phyloP scores from a whole-genome alignment of 768 basidiomycete species.

The Termitomyces sp. region DNA sequence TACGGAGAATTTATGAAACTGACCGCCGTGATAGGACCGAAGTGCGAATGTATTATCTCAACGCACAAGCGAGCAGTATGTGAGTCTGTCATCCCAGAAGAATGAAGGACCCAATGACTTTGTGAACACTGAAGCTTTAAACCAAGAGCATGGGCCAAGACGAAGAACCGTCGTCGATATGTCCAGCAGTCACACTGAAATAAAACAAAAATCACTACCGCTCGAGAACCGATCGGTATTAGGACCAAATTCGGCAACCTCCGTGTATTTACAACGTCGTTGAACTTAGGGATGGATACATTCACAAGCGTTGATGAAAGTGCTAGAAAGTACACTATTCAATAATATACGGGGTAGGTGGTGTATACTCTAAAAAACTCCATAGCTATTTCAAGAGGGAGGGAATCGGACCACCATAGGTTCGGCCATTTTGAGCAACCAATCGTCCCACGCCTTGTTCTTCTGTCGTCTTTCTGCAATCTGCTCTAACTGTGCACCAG shows the following conservation, averaged over 20 bases:
- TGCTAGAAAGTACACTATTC: neutral
- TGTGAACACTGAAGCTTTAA: neutral
- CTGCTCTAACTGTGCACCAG: constrained; percentile 37
- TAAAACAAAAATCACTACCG: neutral
- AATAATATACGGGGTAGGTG: neutral
- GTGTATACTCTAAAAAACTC: neutral
- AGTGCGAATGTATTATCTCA: constrained; percentile 56
- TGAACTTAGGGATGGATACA: neutral
- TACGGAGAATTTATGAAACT: constrained; percentile 21
- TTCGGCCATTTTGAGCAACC: constrained; percentile 30
- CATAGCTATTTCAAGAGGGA: neutral
- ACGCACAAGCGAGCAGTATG: constrained; percentile 54
- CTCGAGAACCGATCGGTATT: neutral
- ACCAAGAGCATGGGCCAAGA: neutral
- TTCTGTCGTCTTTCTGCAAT: constrained; percentile 27
- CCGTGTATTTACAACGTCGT: neutral
- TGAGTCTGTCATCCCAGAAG: constrained; percentile 48
- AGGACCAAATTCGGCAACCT: neutral
- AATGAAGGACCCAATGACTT: neutral
- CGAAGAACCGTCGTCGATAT: neutral
- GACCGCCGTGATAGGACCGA: constrained; percentile 62
- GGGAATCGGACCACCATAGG: constrained; percentile 27
- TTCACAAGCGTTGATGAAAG: neutral
- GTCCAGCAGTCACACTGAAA: neutral
- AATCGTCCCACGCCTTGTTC: constrained; percentile 39